Evolutionary conservation across 257 asterid species (phyloP).

Genomic region (Perilla frutescens): DNA sequence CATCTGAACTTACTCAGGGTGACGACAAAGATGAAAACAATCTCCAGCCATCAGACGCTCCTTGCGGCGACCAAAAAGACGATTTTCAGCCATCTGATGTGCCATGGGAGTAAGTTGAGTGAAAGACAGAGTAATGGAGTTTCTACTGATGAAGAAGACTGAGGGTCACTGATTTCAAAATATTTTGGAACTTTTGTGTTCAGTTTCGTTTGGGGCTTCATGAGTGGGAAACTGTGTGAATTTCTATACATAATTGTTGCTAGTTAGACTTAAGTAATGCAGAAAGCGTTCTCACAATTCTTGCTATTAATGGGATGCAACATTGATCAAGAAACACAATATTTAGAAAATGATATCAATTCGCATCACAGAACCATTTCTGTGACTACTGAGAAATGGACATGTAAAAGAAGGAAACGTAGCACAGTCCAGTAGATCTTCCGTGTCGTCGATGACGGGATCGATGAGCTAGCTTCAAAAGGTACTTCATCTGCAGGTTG

Average conservation of each 20-base stretch:
- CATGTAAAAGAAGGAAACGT: slow-evolving; percentile 26
- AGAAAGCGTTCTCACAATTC: neutral
- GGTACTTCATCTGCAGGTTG: slow-evolving; percentile 36
- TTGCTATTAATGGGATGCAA: neutral
- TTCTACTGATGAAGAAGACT: slow-evolving; percentile 32
- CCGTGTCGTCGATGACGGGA: slow-evolving; percentile 26
- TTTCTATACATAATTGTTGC: neutral
- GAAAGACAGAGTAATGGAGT: slow-evolving; percentile 27
- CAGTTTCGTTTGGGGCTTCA: too few species aligned
- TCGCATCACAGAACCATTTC: neutral
- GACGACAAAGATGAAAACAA: neutral
- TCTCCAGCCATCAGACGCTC: slow-evolving; percentile 11
- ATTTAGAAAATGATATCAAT: neutral
- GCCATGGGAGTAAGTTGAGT: slow-evolving; percentile 36
- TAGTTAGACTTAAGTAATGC: neutral
- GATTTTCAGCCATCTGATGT: slow-evolving; percentile 33
- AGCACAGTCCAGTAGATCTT: slow-evolving; percentile 27
- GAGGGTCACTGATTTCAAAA: neutral
- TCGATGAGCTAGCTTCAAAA: slow-evolving; percentile 30
- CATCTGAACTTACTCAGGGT: neutral
- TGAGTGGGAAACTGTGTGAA: too few species aligned
- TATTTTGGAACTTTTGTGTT: too few species aligned
- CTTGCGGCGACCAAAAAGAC: neutral
- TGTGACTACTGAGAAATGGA: neutral
- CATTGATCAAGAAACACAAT: too few species aligned